Evolutionary conservation across 306 rosid genomes (phyloP), one percentile per base, ranked within the genome.

Genomic region (Ormosia emarginata): DNA sequence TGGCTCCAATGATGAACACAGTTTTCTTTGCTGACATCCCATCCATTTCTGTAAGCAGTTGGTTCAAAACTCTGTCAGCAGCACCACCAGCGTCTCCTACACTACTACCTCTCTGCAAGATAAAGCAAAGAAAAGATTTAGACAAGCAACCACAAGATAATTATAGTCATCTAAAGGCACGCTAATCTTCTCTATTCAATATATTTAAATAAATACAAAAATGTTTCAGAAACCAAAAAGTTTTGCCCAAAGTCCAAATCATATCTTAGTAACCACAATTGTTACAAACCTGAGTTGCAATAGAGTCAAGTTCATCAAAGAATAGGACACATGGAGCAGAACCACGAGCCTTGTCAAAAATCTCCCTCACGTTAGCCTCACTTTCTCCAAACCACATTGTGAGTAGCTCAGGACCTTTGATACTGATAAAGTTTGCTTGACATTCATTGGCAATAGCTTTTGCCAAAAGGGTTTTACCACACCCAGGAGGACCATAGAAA

Each of bases 331-430:
- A 95, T 11, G 99, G 99, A 65, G 99, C 99, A 82, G 99, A 95
- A 44, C 92, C 94, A 3, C 99, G 97, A 44, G 99, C 99, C 94
- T 95, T 95, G 92, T 95, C 99, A 65, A 95, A 95, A 59, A 95
- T 95, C 84, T 95, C 99, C n/a, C 99, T 86, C 44, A 95, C 99
- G 49, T 95, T 95, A 65, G 99, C 99, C 89, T 95, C 99, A 86
- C 99, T 95, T 89, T 95, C 99, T 85, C 99, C 99, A 69, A 95
- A 95, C 99, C 99, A 95, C 99, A 95, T 95, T 0, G 99, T 95
- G 59, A 95, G 98, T 69, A 95, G 93, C 88, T 95, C 99, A 0
- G 99, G 99, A 76, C 99, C 99, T 90, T 95, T 95, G 74, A 95
- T 82, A 85, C 99, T 95, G 81, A 95, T 95, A 80, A 95, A 95